Evolutionary conservation across 768 basidiomycete genomes (phyloP), one percentile per base, ranked within the genome.

Genomic region (Boletus vermiculosoides): DNA sequence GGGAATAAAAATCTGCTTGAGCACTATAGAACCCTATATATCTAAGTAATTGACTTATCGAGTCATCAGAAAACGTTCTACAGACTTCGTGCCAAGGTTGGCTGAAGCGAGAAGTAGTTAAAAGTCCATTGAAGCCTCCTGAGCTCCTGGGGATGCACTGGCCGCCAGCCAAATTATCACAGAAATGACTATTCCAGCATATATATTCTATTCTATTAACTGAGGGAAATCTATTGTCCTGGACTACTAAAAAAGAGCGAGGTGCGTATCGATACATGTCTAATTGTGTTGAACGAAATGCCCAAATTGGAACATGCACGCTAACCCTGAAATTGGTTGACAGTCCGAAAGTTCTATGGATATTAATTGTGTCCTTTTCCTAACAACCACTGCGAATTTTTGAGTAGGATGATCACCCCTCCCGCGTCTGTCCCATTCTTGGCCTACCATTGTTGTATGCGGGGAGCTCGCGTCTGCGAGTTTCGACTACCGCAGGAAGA

Each of bases 251-350:
- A 36, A 9, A 12, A 9, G 10, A 42, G 34, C 12, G 7, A 5
- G 6, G 23, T 28, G 40, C 3, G 8, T 41, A 57, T 45, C 12
- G 40, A 57, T 58, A 57, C 57, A 57, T 49, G 41, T 57, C 47
- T 57, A 57, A 11, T 57, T 13, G 31, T 46, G 36, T 13, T 11
- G 10, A n/a, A 30, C 1, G 8, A 10, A 41, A n/a, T 39, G 20
- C 15, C n/a, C 52, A 6, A 9, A 30, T 33, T 10, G 18, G 28
- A 44, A 12, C 20, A 11, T 20, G 39, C 20, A 40, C 16, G 5
- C 13, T 10, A 16, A 22, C 6, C 28, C 16, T 8, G 12, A 52
- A 9, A 5, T 6, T 10, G 8, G 6, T 33, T 9, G 54, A 18
- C 15, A 33, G n/a, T 12, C 15, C 16, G 52, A 40, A 40, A 54